Evolutionary conservation across 495 filamentous ascomycete species (phyloP).

Genomic region (Ascodesmis nigricans): DNA sequence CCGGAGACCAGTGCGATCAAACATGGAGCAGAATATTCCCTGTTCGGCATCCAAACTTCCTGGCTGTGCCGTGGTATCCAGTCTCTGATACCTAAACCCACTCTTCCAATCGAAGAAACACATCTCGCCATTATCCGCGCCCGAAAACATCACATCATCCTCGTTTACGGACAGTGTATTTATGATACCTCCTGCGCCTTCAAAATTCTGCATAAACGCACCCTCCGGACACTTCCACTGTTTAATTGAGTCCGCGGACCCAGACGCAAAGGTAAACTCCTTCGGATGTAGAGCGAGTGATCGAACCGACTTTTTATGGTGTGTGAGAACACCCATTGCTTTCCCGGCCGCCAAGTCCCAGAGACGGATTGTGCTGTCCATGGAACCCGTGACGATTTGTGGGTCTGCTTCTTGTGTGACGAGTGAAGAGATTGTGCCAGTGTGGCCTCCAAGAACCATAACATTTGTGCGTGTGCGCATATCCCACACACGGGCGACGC

Average conservation of each 20-base stretch:
- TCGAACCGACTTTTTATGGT: conserved; percentile 95
- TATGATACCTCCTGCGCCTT: conserved; percentile 87
- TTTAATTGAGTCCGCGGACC: conserved; percentile 83
- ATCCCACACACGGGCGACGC: conserved; percentile 89
- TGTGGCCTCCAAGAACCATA: conserved; percentile 80
- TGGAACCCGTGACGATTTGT: conserved; percentile 74
- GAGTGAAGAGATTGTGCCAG: conserved; percentile 65
- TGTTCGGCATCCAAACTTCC: conserved; percentile 85
- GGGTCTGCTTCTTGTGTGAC: conserved; percentile 93
- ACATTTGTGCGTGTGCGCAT: conserved; percentile 93
- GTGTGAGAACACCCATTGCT: conserved; percentile 84
- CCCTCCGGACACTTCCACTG: conserved; percentile 99
- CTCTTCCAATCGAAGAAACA: conserved; percentile 99
- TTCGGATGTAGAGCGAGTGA: conserved; percentile 66
- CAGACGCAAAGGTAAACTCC: conserved; percentile 92
- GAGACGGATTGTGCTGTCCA: conserved; percentile 78
- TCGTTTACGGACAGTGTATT: conserved; percentile 88
- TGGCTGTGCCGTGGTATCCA: conserved; percentile 81
- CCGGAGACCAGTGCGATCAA: conserved; percentile 69
- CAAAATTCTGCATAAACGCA: conserved; percentile 98
- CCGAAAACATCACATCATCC: conserved; percentile 84
- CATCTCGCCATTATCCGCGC: conserved; percentile 84
- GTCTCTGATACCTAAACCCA: conserved; percentile 65
- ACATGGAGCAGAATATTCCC: conserved; percentile 79
- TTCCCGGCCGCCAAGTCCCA: conserved; percentile 97